Conservation (phyloP, 306 rosid genomes). For the Vigna radiata region DNA sequence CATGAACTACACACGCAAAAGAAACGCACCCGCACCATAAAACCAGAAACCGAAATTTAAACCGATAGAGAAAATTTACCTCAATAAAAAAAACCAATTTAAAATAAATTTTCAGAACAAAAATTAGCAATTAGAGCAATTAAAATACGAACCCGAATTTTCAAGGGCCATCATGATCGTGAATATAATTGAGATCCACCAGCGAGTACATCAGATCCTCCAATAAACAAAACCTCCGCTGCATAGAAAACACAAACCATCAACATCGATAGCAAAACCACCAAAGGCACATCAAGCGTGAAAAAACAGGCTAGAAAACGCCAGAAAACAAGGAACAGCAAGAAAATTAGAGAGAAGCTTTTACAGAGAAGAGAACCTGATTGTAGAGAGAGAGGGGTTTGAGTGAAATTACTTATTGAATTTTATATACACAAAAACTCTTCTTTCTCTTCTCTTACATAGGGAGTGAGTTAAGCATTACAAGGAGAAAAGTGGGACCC, state of each 20-base stretch:
- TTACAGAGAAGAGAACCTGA: conserved; percentile 48
- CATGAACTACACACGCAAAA: background rate
- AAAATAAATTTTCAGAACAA: background rate
- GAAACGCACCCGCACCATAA: background rate
- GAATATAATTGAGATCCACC: conserved; percentile 77
- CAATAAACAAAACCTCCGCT: conserved; percentile 53
- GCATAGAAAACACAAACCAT: background rate
- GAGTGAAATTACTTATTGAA: conserved; percentile 37
- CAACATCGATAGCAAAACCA: conserved; percentile 12
- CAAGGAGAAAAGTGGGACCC: conserved; percentile 38
- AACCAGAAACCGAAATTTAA: conserved; percentile 26
- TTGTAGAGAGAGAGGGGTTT: conserved; percentile 46
- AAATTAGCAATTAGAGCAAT: background rate
- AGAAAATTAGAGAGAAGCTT: background rate
- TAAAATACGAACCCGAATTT: conserved; percentile 59
- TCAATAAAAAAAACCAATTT: background rate
- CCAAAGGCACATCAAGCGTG: conserved; percentile 24
- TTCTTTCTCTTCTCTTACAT: background rate
- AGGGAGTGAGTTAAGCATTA: conserved; percentile 23
- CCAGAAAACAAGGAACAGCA: background rate
- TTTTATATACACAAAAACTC: conserved; percentile 38
- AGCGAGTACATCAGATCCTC: conserved; percentile 89
- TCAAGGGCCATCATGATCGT: conserved; percentile 94
- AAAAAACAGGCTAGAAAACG: conserved; percentile 24
- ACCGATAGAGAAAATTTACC: background rate